Base-by-base conservation (phyloP, 345 rosid species). In the Salix udensis region DNA sequence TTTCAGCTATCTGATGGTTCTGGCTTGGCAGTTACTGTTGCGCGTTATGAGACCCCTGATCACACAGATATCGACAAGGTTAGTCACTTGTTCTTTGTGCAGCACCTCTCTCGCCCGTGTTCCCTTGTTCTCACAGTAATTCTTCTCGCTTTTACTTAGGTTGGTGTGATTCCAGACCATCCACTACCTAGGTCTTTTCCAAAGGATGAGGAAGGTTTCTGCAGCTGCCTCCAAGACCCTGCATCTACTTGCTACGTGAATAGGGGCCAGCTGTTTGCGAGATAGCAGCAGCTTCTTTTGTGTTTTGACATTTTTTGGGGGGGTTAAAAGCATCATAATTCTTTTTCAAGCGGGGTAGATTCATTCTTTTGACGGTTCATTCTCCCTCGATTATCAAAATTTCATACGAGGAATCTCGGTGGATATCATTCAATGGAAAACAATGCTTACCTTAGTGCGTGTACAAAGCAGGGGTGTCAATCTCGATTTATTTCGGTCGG, bases 1-100 rank as follows among this genome's bases (percentile, higher is more conserved):
- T 92, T 96, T 78, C 85, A 88, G 87, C 87, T 93, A n/a, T 93
- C 99, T 4, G 99, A 96, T 79, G 99, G 97, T 80, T 93, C 96
- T 0, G 99, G 99, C 44, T 81, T 93, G 80, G 99, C 91, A 23
- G 97, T 96, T 71, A 96, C 98, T 21, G 92, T 91, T 67, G 99
- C 98, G 76, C 91, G 96, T 18, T 96, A 96, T 21, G 91, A 96
- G 89, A 96, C 99, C 52, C 99, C 99, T 24, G 94, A 93, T 12
- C 98, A 96, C 72, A 88, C 88, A 0, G 90, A 91, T 78, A 93
- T 93, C 65, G 93, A 96, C 84, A 93, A 92, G 92, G 99, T 95
- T 66, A 40, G 53, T 30, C 74, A 44, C 55, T 66, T 16, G 21
- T 26, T 46, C 40, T 37, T 36, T n/a, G 4, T 67, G 26, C 23